A percentile compares a stretch with the other conserved stretches of the same genome.
Conservation (phyloP, 140 eudicot species). For the Stevia rebaudiana region DNA sequence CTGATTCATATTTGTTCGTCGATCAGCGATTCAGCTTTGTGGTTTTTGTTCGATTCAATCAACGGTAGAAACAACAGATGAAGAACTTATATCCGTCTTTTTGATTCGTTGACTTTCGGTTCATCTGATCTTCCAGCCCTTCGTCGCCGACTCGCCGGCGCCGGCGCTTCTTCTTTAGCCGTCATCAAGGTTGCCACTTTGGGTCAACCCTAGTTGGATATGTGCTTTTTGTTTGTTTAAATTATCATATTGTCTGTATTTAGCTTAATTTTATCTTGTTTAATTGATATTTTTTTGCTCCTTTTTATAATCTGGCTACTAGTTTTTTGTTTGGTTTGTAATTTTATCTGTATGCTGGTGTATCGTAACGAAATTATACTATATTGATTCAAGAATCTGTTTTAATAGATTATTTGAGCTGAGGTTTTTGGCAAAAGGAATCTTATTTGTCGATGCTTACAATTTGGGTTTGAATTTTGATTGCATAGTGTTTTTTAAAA, state of each 20-base stretch:
- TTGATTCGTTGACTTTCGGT: constrained; percentile 32
- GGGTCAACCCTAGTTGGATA: constrained; percentile 27
- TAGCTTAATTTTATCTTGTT: background rate
- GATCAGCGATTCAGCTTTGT: constrained; percentile 22
- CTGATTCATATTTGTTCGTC: constrained; percentile 19
- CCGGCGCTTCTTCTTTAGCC: constrained; percentile 33
- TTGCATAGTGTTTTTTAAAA: background rate
- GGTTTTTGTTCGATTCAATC: constrained; percentile 5
- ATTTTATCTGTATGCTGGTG: no score
- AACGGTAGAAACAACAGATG: constrained; percentile 80
- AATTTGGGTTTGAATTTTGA: background rate
- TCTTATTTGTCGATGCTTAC: background rate
- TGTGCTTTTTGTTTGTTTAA: constrained; percentile 5
- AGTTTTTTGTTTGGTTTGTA: background rate
- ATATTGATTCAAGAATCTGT: background rate
- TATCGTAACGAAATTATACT: no score
- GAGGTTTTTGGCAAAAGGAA: constrained; percentile 3
- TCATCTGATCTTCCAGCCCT: constrained; percentile 61
- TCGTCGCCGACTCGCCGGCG: constrained; percentile 63
- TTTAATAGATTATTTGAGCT: background rate
- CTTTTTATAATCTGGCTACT: background rate
- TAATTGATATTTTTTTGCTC: background rate
- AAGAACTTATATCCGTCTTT: constrained; percentile 56
- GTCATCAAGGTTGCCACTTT: constrained; percentile 49
- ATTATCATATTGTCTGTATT: constrained; percentile 9